A percentile compares a stretch with the other conserved stretches of the same genome.
Conservation (phyloP, 1,284 basidiomycete species). For the Cryptococcus sp. region DNA sequence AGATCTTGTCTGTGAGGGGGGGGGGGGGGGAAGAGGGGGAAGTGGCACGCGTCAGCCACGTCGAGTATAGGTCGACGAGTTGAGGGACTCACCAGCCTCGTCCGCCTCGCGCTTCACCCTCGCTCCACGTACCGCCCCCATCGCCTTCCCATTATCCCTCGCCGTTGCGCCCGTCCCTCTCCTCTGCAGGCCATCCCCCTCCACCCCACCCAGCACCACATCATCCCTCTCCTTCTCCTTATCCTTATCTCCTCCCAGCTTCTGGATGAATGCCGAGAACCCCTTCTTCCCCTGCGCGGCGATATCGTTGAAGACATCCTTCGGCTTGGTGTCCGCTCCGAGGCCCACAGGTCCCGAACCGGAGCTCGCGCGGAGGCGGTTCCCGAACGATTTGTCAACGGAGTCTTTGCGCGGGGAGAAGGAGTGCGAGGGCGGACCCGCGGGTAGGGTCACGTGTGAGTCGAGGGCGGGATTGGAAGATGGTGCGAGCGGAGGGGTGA, state of each 20-base stretch:
- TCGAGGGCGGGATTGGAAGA: conserved; percentile 20
- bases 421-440: not conserved
- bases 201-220: not conserved
- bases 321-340: conserved; percentile 31
- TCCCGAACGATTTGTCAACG: conserved; percentile 3
- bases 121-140: conserved; percentile 62
- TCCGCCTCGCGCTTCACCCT: conserved; percentile 85
- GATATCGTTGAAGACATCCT: conserved; percentile 48
- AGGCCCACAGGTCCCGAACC: conserved; percentile 14
- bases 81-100: conserved; percentile 66
- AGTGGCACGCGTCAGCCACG: not conserved
- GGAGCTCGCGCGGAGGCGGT: conserved; percentile 26
- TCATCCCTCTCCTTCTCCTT: conserved; percentile 22
- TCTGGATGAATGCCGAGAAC: conserved; percentile 47
- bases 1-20: conserved; percentile 70
- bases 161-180: conserved; percentile 16
- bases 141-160: conserved; percentile 17
- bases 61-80: no score
- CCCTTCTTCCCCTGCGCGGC: conserved; percentile 47
- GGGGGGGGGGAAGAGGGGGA: no score
- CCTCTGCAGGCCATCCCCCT: conserved; percentile 20
- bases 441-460: conserved; percentile 1
- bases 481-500: conserved; percentile 24
- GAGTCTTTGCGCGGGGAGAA: conserved; percentile 16
- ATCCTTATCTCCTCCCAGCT: conserved; percentile 43